Evolutionary conservation across 768 basidiomycete species (phyloP), one percentile per base, ranked within the genome.

Genomic region (Kwoniella sp.): DNA sequence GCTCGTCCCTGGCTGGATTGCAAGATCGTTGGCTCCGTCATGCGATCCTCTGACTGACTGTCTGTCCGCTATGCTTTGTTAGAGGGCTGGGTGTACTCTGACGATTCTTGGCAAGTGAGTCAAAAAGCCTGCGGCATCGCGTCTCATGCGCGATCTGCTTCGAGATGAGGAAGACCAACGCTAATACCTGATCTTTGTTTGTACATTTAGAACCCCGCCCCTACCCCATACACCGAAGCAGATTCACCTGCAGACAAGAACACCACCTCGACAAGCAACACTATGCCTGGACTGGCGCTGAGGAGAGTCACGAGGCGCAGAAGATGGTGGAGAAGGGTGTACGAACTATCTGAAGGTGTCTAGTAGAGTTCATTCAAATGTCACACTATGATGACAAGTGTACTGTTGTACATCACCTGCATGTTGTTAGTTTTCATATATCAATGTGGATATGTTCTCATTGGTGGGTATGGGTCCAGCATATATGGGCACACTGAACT

Each of bases 71-170:
- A 2, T 56, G 25, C n/a, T 46, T 8, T 51, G n/a, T 2, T 56
- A 78, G 78, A 76, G 26, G 78, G 78, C 1, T 79, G 78, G 78
- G 65, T 69, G 22, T 79, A 79, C 50, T 66, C 72, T 19, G 75
- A 79, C 55, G 78, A 79, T 66, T 73, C 72, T n/a, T 79, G 78
- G 78, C 71, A 74, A 64, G 74, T 71, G 40, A 67, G 67, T 60
- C n/a, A n/a, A n/a, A n/a, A n/a, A n/a, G n/a, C n/a, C n/a, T n/a
- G n/a, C n/a, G n/a, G n/a, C n/a, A n/a, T n/a, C n/a, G n/a, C n/a
- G n/a, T n/a, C n/a, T n/a, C n/a, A n/a, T n/a, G n/a, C n/a, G n/a
- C n/a, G n/a, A n/a, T n/a, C n/a, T n/a, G n/a, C n/a, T n/a, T n/a
- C n/a, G n/a, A n/a, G n/a, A n/a, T n/a, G n/a, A n/a, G n/a, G n/a